A percentile compares a stretch with the other conserved stretches of the same genome.
These are phyloP conservation scores for Alternaria novae-zelandiae DNA, from an alignment of 2,329 filamentous ascomycete genomes.

Conservation along the genomic window DNA sequence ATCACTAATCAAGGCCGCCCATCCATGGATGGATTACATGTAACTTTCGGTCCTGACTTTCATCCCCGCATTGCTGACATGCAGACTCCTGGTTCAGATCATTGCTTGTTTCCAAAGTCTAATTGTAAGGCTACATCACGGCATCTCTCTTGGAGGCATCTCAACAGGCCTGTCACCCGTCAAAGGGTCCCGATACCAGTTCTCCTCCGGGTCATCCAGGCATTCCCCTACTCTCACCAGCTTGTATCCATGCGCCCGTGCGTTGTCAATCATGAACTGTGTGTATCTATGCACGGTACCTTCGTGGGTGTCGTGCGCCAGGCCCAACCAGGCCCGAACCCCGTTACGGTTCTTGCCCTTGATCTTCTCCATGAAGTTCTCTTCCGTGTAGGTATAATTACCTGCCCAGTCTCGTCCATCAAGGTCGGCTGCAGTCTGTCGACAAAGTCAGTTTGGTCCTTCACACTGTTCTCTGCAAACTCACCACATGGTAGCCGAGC, in stretches of 20 bases:
- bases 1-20: not conserved
- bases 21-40: not conserved
- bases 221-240: slow-evolving; percentile 65
- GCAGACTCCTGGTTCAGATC: not conserved
- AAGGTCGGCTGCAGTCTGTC: slow-evolving; percentile 1
- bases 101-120: not conserved
- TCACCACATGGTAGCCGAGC: slow-evolving; percentile 57
- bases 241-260: not conserved
- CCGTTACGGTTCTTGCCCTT: not conserved
- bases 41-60: not conserved
- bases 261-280: slow-evolving; percentile 6
- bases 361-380: not conserved
- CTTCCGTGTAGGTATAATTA: slow-evolving; percentile 1
- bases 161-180: slow-evolving; percentile 1
- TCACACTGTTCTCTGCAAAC: slow-evolving; percentile 1
- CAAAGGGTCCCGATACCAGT: slow-evolving; percentile 57
- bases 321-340: not conserved
- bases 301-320: slow-evolving; percentile 4
- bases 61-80: not conserved
- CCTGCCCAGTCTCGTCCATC: not conserved
- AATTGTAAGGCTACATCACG: not conserved
- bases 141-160: not conserved
- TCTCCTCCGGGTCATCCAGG: slow-evolving; percentile 57
- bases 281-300: slow-evolving; percentile 2
- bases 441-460: not conserved